Evolutionary conservation across 176 grass and related monocot genomes (phyloP).

Genomic region (Avena atlantica): DNA sequence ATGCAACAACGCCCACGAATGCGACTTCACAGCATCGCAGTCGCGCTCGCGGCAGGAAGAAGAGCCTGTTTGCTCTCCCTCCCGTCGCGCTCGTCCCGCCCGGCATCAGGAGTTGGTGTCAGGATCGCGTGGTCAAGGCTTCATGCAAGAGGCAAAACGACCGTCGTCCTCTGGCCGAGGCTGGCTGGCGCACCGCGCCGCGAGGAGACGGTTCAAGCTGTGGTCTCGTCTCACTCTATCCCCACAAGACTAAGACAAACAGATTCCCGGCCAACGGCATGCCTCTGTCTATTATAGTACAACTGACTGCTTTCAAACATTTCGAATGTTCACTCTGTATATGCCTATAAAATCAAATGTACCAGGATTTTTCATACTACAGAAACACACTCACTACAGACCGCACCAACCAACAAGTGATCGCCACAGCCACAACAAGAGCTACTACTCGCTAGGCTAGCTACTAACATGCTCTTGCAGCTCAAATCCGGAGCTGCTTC

Average conservation of each 20-base stretch:
- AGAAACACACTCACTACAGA: conserved; percentile 33
- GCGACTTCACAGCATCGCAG: background rate
- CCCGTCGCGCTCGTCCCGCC: background rate
- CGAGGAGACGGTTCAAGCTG: background rate
- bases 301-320: background rate
- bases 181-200: background rate
- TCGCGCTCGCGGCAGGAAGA: background rate
- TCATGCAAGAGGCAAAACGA: background rate
- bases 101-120: background rate
- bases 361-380: background rate
- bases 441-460: too few relatives aligned
- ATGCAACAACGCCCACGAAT: background rate
- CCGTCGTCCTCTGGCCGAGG: background rate
- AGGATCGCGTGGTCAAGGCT: background rate
- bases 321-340: background rate
- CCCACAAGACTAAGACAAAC: background rate
- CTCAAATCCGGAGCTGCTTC: background rate
- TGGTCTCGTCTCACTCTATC: background rate
- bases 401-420: too few relatives aligned
- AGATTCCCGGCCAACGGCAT: background rate
- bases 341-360: background rate
- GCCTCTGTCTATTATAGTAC: background rate
- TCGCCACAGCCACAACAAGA: too few relatives aligned
- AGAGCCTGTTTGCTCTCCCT: background rate
- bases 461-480: too few relatives aligned